phyloP scores from a whole-genome alignment of 140 eudicot genomes.

The Cichorium intybus region DNA sequence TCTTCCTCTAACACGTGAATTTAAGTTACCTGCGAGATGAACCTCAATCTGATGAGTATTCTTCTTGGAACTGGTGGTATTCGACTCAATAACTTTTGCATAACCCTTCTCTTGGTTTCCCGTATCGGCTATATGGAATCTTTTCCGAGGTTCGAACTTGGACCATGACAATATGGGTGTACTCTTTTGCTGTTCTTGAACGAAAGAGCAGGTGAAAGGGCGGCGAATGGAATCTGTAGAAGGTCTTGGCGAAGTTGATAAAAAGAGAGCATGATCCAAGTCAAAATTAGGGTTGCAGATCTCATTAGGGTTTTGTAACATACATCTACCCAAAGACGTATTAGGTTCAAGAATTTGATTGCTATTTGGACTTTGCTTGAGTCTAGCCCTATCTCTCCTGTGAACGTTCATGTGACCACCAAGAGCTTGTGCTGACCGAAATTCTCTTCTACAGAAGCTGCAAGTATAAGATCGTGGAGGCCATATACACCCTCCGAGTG shows the following conservation, averaged over 20 bases:
- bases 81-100: slow-evolving; percentile 23
- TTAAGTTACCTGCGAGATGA: slow-evolving; percentile 40
- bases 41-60: slow-evolving; percentile 24
- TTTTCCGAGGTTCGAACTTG: slow-evolving; percentile 35
- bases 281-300: slow-evolving; percentile 42
- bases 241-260: slow-evolving; percentile 32
- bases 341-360: slow-evolving; percentile 25
- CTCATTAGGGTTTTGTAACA: slow-evolving; percentile 33
- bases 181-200: slow-evolving; percentile 27
- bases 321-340: slow-evolving; percentile 25
- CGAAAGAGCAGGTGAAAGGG: slow-evolving; percentile 37
- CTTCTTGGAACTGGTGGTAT: slow-evolving; percentile 25
- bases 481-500: slow-evolving; percentile 88
- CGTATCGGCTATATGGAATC: slow-evolving; percentile 26
- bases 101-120: slow-evolving; percentile 33
- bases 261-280: slow-evolving; percentile 28
- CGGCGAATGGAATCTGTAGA: slow-evolving; percentile 39
- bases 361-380: slow-evolving; percentile 49
- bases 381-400: slow-evolving; percentile 85
- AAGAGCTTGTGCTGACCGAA: slow-evolving; percentile 92
- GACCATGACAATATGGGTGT: slow-evolving; percentile 43
- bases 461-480: slow-evolving; percentile 97
- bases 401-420: slow-evolving; percentile 98
- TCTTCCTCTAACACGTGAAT: slow-evolving; percentile 32
- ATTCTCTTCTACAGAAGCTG: slow-evolving; percentile 81